Percentiles rank a stretch among this genome's conserved stretches.
phyloP scores from a whole-genome alignment of 2,329 filamentous ascomycete genomes.

The Colletotrichum sp. region DNA sequence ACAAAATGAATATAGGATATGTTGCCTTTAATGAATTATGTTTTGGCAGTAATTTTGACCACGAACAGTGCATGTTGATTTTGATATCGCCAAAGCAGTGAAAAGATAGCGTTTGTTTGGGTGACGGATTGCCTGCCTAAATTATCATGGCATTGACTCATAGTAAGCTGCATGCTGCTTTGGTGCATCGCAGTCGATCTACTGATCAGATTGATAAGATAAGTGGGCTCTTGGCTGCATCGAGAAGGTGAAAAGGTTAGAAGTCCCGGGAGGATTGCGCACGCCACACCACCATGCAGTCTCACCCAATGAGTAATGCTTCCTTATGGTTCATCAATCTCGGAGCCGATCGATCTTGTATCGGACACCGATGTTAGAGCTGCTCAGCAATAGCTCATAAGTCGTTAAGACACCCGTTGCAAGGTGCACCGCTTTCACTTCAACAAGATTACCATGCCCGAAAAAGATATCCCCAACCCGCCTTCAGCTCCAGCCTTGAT shows the following conservation, averaged over 20 bases:
- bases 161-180: neutral
- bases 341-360: neutral
- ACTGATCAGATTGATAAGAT: neutral
- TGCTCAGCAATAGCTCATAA: accelerated
- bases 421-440: accelerated
- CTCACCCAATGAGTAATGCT: neutral
- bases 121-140: neutral
- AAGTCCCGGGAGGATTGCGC: neutral
- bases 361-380: neutral
- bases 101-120: neutral
- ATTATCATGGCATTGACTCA: neutral
- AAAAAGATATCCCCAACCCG: neutral
- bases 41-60: no score
- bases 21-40: no score
- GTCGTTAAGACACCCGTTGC: neutral
- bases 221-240: neutral
- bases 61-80: neutral
- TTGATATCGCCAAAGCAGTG: accelerated
- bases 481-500: neutral
- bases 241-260: neutral
- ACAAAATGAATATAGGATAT: no score
- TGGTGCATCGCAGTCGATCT: neutral
- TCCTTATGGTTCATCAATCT: neutral
- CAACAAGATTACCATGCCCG: neutral
- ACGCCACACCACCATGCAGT: neutral